Conservation (phyloP, 2,329 filamentous ascomycete genomes). For the Decorospora gaudefroyi region DNA sequence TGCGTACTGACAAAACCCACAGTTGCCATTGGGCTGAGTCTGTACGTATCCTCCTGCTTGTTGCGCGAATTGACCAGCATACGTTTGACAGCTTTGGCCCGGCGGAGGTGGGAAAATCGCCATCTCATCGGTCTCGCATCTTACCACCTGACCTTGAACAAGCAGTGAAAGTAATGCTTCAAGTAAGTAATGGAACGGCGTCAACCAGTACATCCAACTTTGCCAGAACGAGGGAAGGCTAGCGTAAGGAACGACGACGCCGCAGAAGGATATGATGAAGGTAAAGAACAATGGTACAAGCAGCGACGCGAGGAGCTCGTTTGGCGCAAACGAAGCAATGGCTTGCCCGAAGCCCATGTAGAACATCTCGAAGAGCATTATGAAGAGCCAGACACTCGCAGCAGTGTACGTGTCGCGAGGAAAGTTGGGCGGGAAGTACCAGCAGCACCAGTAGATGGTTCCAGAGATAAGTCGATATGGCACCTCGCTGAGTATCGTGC, state of each 20-base stretch:
- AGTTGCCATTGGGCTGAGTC: constrained; percentile 60
- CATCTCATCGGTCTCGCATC: constrained; percentile 61
- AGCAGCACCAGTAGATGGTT: constrained; percentile 61
- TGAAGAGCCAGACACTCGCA: constrained; percentile 65
- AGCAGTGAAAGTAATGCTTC: constrained; percentile 64
- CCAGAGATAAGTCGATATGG: constrained; percentile 70
- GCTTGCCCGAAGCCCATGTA: constrained; percentile 69
- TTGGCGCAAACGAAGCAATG: constrained; percentile 68
- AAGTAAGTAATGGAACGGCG: constrained; percentile 69
- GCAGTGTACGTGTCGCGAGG: constrained; percentile 61
- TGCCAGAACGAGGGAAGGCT: constrained; percentile 69
- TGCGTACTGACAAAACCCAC: constrained; percentile 67
- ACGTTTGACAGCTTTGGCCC: constrained; percentile 64
- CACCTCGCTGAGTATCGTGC: constrained; percentile 68
- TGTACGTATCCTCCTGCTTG: constrained; percentile 65
- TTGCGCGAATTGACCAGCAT: constrained; percentile 59
- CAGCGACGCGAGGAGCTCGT: constrained; percentile 67
- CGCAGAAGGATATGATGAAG: constrained; percentile 72
- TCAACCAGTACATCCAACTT: constrained; percentile 56
- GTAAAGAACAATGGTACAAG: constrained; percentile 72
- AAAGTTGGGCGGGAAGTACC: constrained; percentile 61
- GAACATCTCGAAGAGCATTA: constrained; percentile 69
- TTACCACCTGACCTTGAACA: constrained; percentile 60
- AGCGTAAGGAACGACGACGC: constrained; percentile 70
- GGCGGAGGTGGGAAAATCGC: constrained; percentile 64